Conservation (phyloP, 2,329 filamentous ascomycete genomes). For the Lasiodiplodia gonubiensis region DNA sequence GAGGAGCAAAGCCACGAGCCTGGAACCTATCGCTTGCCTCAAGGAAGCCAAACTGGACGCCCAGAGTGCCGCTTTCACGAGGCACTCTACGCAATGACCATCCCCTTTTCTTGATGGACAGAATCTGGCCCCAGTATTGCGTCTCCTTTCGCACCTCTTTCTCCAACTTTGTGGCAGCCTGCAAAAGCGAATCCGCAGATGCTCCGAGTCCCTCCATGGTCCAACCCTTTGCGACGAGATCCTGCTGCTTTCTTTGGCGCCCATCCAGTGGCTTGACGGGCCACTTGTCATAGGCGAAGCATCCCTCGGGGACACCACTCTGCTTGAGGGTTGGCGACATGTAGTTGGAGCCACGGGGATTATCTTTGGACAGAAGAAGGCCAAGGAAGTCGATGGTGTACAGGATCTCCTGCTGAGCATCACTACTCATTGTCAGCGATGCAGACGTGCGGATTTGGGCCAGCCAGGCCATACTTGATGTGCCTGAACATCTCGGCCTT, state of each 20-base stretch:
- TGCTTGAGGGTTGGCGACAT: conserved; percentile 74
- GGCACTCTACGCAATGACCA: conserved; percentile 86
- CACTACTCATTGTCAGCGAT: conserved; percentile 32
- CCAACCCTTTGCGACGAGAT: conserved; percentile 69
- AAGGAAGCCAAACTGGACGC: conserved; percentile 86
- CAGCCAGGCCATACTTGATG: conserved; percentile 42
- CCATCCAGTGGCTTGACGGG: conserved; percentile 46
- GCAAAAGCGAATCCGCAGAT: conserved; percentile 74
- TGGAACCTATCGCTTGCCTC: conserved; percentile 69
- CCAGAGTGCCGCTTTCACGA: conserved; percentile 73
- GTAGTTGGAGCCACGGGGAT: conserved; percentile 73
- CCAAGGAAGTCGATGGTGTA: conserved; percentile 83
- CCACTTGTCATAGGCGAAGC: conserved; percentile 70
- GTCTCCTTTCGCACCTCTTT: conserved; percentile 80
- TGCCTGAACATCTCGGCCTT: conserved; percentile 50
- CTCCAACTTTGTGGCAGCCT: conserved; percentile 73
- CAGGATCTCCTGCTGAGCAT: conserved; percentile 66
- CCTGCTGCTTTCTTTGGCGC: conserved; percentile 43
- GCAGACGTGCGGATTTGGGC: background rate
- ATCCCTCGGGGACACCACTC: conserved; percentile 70
- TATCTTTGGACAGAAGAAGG: conserved; percentile 80
- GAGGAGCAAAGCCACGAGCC: conserved; percentile 78
- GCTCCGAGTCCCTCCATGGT: conserved; percentile 77
- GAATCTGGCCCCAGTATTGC: conserved; percentile 86
- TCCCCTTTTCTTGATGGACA: conserved; percentile 79